A percentile compares a stretch with the other conserved stretches of the same genome.
phyloP scores from a whole-genome alignment of 2,329 filamentous ascomycete genomes.

The Sporothrix schenckii region DNA sequence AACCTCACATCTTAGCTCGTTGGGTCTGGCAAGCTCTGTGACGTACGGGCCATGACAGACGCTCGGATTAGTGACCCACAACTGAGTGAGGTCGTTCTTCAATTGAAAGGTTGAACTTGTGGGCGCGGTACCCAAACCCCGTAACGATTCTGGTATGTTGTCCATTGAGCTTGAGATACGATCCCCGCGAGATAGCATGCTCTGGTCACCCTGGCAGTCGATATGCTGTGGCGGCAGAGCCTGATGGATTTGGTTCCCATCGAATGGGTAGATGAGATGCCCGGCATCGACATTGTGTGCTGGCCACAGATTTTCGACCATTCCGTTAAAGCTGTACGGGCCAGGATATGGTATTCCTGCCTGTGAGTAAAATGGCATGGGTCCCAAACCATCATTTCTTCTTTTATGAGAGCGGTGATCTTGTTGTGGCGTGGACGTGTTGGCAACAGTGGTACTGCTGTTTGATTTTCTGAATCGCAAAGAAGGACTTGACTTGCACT shows the following conservation, averaged over 20 bases:
- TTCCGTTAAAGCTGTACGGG: slow-evolving; percentile 31
- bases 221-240: slow-evolving; percentile 11
- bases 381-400: neutral
- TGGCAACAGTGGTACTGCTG: slow-evolving; percentile 34
- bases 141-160: neutral
- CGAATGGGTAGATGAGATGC: slow-evolving; percentile 22
- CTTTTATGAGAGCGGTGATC: neutral
- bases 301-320: slow-evolving; percentile 29
- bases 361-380: neutral
- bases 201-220: neutral
- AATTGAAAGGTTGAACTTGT: neutral
- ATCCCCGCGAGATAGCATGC: neutral
- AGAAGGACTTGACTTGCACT: slow-evolving; percentile 52
- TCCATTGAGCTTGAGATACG: neutral
- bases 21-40: neutral
- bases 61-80: neutral
- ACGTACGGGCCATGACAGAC: neutral
- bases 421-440: neutral
- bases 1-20: neutral
- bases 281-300: slow-evolving; percentile 25
- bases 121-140: neutral
- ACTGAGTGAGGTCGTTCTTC: neutral
- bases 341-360: slow-evolving; percentile 24
- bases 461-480: slow-evolving; percentile 36
- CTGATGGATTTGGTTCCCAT: slow-evolving; percentile 29